Evolutionary conservation across 306 rosid species (phyloP), one percentile per base, ranked within the genome.

Genomic region (Mimosa pudica): DNA sequence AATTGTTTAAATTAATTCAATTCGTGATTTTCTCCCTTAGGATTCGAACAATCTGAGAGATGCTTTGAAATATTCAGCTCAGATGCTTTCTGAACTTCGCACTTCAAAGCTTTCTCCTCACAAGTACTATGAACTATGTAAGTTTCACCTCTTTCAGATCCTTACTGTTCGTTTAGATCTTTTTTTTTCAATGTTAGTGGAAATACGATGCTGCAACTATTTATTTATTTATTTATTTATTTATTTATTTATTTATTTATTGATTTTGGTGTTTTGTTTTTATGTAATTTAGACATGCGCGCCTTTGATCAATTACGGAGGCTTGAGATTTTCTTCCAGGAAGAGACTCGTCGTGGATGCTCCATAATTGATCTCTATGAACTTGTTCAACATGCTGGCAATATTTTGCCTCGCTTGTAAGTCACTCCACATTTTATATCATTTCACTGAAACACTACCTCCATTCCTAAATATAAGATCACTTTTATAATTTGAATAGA

Each of bases 71-170:
- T 95, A 90, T 76, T 95, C 99, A 5, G 97, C 99, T 81, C 99
- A 93, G 93, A 93, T 94, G 98, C 97, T 94, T 11, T 94, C 98
- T 73, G 99, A 95, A 88, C 93, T 95, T 52, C 89, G 99, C 60
- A 91, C 98, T 81, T 92, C 98, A 33, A 94, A 92, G 92, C 98
- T 94, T 69, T 91, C 98, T 46, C 98, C 98, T 85, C 98, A 94
- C 71, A 94, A 94, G 82, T 94, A 94, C 84, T 94, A 94, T 55
- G 97, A 86, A 52, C 96, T 94, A 80, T 94, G 98, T 94, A 75
- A 90, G 98, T 86, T 18, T 38, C 7, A 32, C 60, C 32, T 63
- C 74, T 77, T 48, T 61, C 71, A 84, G 87, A 87, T 88, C 87
- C 84, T 45, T 2, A 30, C 81, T 66, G 24, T 67, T 84, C n/a